Evolutionary conservation across 2,329 filamentous ascomycete genomes (phyloP), one percentile per base, ranked within the genome.

Genomic region (Cytospora paraplurivora): DNA sequence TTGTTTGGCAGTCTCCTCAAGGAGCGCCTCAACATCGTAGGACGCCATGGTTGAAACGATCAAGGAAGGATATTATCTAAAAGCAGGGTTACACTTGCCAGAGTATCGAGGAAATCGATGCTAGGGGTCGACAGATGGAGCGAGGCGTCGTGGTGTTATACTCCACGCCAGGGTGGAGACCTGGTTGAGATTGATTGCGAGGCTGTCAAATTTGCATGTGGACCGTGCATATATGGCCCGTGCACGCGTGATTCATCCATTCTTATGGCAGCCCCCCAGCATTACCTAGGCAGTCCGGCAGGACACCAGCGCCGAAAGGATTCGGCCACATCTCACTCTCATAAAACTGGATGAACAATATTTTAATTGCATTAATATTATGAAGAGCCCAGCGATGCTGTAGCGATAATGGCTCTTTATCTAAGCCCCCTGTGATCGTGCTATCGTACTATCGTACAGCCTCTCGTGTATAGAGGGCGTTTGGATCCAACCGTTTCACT

Each of bases 11-110:
- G 91, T 92, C 58, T 90, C 91, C 77, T 97, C 93, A 70, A 97
- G 87, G 68, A 97, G 85, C 69, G 92, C 92, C 82, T 97, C 93
- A 71, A 97, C 92, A 74, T 96, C 92, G 70, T 89, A 80, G 76
- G 83, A 83, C 74, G 87, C 87, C 87, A 89, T 89, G 63, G 66
- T 72, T 53, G 35, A 47, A 35, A 11, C 34, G 49, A 17, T 56
- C 13, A 32, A 12, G 33, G 21, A 27, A 19, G 27, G 21, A 19
- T 21, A 8, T 44, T 17, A 32, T 61, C 37, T 38, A 13, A 7
- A 47, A 7, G 19, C 19, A 49, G 47, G 33, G n/a, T 61, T 15
- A 44, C 27, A 34, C 33, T 27, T 58, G 38, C 53, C 11, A 37
- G 52, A 15, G 47, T 52, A 56, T 34, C 35, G 54, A 54, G 13